phyloP scores from a whole-genome alignment of 2,329 filamentous ascomycete species.

The Pseudocercospora vitis region DNA sequence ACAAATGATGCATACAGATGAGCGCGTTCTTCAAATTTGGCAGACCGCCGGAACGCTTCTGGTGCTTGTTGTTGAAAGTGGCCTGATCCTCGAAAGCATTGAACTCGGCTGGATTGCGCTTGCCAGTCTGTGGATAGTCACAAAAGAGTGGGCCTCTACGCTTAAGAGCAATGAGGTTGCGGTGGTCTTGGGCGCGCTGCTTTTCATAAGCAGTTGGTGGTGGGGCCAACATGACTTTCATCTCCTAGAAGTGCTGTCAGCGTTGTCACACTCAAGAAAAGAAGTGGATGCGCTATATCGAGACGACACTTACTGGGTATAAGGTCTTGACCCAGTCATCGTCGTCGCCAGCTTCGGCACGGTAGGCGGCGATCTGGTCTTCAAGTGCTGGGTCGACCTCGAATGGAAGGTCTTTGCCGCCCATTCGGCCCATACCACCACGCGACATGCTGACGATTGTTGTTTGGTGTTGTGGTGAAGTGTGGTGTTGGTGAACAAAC shows the following conservation, averaged over 20 bases:
- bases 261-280: too few relatives aligned
- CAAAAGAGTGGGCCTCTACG: slow-evolving; percentile 27
- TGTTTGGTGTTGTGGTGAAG: not conserved
- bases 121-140: slow-evolving; percentile 38
- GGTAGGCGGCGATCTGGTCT: slow-evolving; percentile 22
- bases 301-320: slow-evolving; percentile 21
- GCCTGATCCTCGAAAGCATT: slow-evolving; percentile 55
- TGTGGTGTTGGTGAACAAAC: not conserved
- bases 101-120: slow-evolving; percentile 56
- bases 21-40: slow-evolving; percentile 50
- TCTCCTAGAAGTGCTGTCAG: slow-evolving; percentile 8
- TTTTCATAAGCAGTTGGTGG: slow-evolving; percentile 21
- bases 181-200: slow-evolving; percentile 13
- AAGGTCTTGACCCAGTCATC: slow-evolving; percentile 24
- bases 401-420: slow-evolving; percentile 22
- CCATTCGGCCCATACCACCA: slow-evolving; percentile 19
- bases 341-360: slow-evolving; percentile 17
- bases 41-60: slow-evolving; percentile 40
- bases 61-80: slow-evolving; percentile 42
- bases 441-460: slow-evolving; percentile 19
- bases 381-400: slow-evolving; percentile 26
- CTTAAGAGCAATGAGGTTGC: slow-evolving; percentile 18
- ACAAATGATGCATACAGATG: slow-evolving; percentile 16
- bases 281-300: too few relatives aligned
- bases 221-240: slow-evolving; percentile 15